These are phyloP conservation scores for Vigna reflexopilosa DNA, from an alignment of 306 rosid species.

Conservation along the genomic window DNA sequence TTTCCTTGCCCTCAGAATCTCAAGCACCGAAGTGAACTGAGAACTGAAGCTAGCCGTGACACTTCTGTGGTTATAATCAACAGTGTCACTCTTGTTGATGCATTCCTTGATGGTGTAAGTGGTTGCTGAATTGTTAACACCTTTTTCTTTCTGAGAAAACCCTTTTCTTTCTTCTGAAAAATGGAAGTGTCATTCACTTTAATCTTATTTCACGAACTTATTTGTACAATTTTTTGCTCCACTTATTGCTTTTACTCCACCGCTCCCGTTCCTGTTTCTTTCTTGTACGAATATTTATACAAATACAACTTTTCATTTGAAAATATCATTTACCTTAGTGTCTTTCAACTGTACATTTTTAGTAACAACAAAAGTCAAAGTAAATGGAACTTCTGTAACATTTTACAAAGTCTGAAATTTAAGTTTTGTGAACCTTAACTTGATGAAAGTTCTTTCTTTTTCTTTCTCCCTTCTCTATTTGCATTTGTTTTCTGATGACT, in stretches of 20 bases:
- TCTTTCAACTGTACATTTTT: not conserved
- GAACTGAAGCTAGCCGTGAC: conserved; percentile 80
- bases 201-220: not conserved
- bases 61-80: conserved; percentile 89
- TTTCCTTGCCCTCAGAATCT: conserved; percentile 70
- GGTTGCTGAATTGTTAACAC: not conserved
- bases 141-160: not conserved
- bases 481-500: conserved; percentile 9
- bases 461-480: not conserved
- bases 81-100: conserved; percentile 91
- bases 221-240: too few relatives aligned
- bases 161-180: not conserved
- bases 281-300: not conserved
- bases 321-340: not conserved
- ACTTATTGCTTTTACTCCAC: not conserved
- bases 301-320: not conserved
- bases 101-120: conserved; percentile 89
- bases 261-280: not conserved
- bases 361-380: not conserved
- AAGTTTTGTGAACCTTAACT: not conserved
- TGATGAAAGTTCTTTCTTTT: not conserved
- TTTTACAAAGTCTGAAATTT: not conserved
- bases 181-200: not conserved
- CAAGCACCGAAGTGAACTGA: conserved; percentile 61
- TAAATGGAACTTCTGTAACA: not conserved